phyloP scores from a whole-genome alignment of 495 filamentous ascomycete species.

The Penicillium silybi region DNA sequence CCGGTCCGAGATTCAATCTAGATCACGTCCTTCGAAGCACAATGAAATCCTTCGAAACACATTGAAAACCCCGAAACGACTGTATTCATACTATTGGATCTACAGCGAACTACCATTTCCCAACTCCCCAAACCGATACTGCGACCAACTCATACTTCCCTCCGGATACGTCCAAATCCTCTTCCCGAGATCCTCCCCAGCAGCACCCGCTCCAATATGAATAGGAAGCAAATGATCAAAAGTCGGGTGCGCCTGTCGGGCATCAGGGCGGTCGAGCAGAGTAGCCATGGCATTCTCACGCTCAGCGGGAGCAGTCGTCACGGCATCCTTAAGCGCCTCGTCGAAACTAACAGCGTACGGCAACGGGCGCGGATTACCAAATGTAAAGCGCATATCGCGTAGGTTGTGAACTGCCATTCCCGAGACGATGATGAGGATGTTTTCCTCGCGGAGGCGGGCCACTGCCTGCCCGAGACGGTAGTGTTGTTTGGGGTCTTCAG shows the following conservation, averaged over 20 bases:
- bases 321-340: slow-evolving; percentile 70
- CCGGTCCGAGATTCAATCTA: not conserved
- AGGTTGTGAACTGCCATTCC: slow-evolving; percentile 91
- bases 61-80: not conserved
- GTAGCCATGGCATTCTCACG: slow-evolving; percentile 58
- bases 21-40: not conserved
- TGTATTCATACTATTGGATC: not conserved
- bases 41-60: not conserved
- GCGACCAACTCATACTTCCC: slow-evolving; percentile 67
- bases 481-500: slow-evolving; percentile 66
- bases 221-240: slow-evolving; percentile 82
- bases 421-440: slow-evolving; percentile 68
- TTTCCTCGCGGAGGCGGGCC: slow-evolving; percentile 62
- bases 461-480: slow-evolving; percentile 70
- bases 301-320: slow-evolving; percentile 46
- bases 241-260: slow-evolving; percentile 70
- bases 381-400: slow-evolving; percentile 54
- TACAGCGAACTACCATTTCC: slow-evolving; percentile 23
- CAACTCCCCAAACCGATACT: slow-evolving; percentile 70
- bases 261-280: slow-evolving; percentile 60
- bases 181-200: slow-evolving; percentile 57
- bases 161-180: slow-evolving; percentile 64
- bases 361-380: slow-evolving; percentile 44
- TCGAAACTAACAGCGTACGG: slow-evolving; percentile 76
- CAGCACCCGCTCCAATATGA: slow-evolving; percentile 69